Percentiles rank a stretch among this genome's conserved stretches.
Evolutionary conservation across 75 land plant species (phyloP).

Genomic region (Pinus taeda): DNA sequence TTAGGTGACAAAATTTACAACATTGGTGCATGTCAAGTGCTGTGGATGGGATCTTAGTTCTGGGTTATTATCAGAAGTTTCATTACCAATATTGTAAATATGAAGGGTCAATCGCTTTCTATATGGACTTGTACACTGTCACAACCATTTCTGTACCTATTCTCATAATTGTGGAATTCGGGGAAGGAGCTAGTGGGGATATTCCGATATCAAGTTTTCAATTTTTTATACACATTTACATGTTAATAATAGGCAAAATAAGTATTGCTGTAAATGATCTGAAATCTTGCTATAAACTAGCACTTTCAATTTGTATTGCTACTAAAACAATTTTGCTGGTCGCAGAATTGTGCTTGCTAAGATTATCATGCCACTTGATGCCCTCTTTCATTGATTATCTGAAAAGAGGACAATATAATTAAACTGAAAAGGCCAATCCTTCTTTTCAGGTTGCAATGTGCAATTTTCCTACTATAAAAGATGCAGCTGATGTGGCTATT

Average conservation of each 20-base stretch:
- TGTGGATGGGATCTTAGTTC: background rate
- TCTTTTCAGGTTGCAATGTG: conserved; percentile 92
- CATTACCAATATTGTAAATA: background rate
- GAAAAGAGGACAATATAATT: background rate
- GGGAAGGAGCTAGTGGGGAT: background rate
- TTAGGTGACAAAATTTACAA: background rate
- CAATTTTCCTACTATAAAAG: conserved; percentile 81
- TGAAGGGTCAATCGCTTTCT: background rate
- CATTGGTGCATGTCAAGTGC: background rate
- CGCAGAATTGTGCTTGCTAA: background rate
- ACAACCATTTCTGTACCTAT: background rate
- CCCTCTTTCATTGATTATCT: background rate
- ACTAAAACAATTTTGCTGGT: background rate
- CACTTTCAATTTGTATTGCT: background rate
- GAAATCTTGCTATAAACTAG: background rate
- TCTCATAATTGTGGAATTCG: background rate
- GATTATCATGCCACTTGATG: background rate
- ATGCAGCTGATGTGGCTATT: conserved; percentile 99
- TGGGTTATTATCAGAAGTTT: background rate
- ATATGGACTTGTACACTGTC: background rate
- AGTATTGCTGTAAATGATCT: background rate
- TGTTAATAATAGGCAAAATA: background rate
- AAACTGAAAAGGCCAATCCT: background rate
- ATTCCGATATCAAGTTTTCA: background rate
- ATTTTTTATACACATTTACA: background rate